These are phyloP conservation scores for Pontederia crassipes DNA, from an alignment of 176 grass and related monocot genomes.

Conservation along the genomic window DNA sequence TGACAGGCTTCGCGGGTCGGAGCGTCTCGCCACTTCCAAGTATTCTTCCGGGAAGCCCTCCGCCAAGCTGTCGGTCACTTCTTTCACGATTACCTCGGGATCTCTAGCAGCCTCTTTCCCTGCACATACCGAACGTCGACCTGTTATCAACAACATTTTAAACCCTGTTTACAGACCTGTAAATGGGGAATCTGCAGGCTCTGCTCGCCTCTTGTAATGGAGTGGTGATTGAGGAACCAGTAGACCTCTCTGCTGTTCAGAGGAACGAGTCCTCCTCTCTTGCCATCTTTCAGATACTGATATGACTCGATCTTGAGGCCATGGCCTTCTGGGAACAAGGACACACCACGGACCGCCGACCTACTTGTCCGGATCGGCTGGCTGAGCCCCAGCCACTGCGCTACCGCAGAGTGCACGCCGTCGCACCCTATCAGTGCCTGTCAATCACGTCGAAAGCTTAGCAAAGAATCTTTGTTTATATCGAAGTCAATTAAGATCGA, in stretches of 20 bases:
- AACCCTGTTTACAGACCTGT: background rate
- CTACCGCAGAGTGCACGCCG: constrained; percentile 29
- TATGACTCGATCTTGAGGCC: constrained; percentile 2
- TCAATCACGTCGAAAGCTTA: background rate
- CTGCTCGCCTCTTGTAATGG: constrained; percentile 5
- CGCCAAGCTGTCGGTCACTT: constrained; percentile 13
- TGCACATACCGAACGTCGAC: background rate
- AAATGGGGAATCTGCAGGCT: background rate
- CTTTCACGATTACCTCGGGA: constrained; percentile 6
- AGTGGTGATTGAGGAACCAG: constrained; percentile 31
- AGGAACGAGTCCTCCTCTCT: constrained; percentile 20
- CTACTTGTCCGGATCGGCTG: constrained; percentile 6
- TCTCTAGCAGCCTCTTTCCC: constrained; percentile 24
- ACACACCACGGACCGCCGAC: constrained; percentile 22
- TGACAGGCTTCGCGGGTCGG: constrained; percentile 25
- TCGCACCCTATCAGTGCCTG: constrained; percentile 33
- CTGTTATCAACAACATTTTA: background rate
- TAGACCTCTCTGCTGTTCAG: constrained; percentile 23
- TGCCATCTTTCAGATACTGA: constrained; percentile 18
- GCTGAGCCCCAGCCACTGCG: constrained; percentile 23
- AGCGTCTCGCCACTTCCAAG: constrained; percentile 29
- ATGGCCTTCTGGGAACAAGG: constrained; percentile 13
- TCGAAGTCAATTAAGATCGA: no score
- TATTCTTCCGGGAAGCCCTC: constrained; percentile 27
- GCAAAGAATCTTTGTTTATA: no score